These are phyloP conservation scores for Obelidium mucronatum DNA, from an alignment of 192 early-diverging fungal species.

Conservation along the genomic window DNA sequence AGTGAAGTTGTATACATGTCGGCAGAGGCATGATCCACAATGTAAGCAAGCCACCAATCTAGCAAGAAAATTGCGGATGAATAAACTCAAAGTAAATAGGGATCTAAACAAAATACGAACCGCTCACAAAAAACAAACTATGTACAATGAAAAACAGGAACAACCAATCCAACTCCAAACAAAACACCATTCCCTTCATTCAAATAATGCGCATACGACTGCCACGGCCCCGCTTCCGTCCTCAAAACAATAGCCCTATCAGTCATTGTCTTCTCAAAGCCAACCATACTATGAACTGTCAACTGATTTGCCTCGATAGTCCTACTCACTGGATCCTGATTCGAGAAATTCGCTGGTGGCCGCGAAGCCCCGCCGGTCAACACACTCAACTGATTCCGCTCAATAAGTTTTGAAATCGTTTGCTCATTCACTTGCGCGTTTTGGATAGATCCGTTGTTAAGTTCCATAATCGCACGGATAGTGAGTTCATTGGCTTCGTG, in stretches of 20 bases:
- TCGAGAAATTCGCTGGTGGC: conserved; percentile 57
- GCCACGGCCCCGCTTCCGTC: conserved; percentile 18
- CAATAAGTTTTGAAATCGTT: conserved; percentile 77
- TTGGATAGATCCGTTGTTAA: conserved; percentile 64
- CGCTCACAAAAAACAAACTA: conserved; percentile 54
- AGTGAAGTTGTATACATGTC: conserved; percentile 54
- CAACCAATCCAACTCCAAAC: conserved; percentile 44
- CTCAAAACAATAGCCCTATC: conserved; percentile 36
- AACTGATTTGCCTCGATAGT: conserved; percentile 78
- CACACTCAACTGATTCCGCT: conserved; percentile 67
- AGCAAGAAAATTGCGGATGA: conserved; percentile 20
- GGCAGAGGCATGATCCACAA: not conserved
- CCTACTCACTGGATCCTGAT: conserved; percentile 62
- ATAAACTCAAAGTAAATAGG: not conserved
- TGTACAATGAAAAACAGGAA: conserved; percentile 68
- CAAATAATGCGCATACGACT: conserved; percentile 48
- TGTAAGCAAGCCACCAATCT: conserved; percentile 44
- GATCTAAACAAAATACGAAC: conserved; percentile 20
- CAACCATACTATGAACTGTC: conserved; percentile 70
- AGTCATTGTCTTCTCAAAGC: conserved; percentile 49
- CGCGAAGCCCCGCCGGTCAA: conserved; percentile 51
- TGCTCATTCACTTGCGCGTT: conserved; percentile 68
- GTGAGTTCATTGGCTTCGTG: conserved; percentile 47
- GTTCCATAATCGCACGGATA: conserved; percentile 56
- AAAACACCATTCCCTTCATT: conserved; percentile 48